Conservation (phyloP, 2,329 filamentous ascomycete genomes). For the Neonectria sp. region DNA sequence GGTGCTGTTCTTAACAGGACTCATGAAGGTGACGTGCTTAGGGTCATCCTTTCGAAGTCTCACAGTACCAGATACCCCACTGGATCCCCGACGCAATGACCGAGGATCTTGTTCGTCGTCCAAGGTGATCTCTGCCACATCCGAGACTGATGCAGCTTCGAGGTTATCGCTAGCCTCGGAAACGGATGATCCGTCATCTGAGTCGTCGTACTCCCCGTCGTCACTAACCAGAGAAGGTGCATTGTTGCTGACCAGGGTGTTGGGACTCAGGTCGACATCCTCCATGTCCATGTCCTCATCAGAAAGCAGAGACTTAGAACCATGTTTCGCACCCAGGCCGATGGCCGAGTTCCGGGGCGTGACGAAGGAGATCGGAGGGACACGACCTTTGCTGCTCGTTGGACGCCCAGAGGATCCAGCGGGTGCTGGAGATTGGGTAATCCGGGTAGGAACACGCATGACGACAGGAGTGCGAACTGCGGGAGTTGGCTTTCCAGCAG, state of each 20-base stretch:
- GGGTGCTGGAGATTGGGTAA: constrained; percentile 66
- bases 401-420: constrained; percentile 61
- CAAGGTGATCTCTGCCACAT: constrained; percentile 74
- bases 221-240: constrained; percentile 86
- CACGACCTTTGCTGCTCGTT: constrained; percentile 70
- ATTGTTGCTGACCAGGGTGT: constrained; percentile 80
- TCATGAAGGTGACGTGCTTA: constrained; percentile 71
- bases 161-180: constrained; percentile 71
- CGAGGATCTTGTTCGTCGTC: constrained; percentile 69
- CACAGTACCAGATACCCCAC: constrained; percentile 60
- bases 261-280: constrained; percentile 77
- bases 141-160: constrained; percentile 72
- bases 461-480: constrained; percentile 57
- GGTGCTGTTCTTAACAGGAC: constrained; percentile 61
- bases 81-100: constrained; percentile 60
- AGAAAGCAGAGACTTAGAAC: constrained; percentile 45
- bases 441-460: constrained; percentile 73
- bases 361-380: constrained; percentile 57
- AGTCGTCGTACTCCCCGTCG: constrained; percentile 84
- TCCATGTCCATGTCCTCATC: constrained; percentile 68
- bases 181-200: constrained; percentile 73
- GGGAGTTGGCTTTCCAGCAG: constrained; percentile 30
- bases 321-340: constrained; percentile 39
- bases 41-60: constrained; percentile 68
- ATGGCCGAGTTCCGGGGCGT: constrained; percentile 50